phyloP scores from a whole-genome alignment of 768 basidiomycete species.

The Rhodotorula babjevae region DNA sequence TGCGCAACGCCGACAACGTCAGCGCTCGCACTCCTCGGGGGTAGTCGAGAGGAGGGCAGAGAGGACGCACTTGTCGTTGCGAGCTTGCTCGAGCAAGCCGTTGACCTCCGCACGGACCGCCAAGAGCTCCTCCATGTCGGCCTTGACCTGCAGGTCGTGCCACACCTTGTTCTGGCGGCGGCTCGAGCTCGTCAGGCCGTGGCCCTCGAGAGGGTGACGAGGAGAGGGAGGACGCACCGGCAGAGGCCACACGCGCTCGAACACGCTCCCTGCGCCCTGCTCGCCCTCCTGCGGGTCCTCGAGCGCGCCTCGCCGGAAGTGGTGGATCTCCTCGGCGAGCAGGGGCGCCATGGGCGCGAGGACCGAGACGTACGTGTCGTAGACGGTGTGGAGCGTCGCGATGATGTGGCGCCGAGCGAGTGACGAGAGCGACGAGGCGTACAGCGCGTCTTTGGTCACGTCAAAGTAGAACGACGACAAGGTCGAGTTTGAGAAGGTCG shows the following conservation, averaged over 20 bases:
- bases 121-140: conserved; percentile 64
- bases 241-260: conserved; percentile 60
- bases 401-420: conserved; percentile 61
- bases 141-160: conserved; percentile 57
- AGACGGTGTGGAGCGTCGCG: conserved; percentile 63
- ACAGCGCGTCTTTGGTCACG: conserved; percentile 80
- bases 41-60: not conserved
- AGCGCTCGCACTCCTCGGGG: too few species aligned
- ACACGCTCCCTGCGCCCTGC: conserved; percentile 57
- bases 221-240: conserved; percentile 54
- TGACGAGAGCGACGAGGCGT: conserved; percentile 60
- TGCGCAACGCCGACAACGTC: too few species aligned
- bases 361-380: conserved; percentile 55
- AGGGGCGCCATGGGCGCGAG: conserved; percentile 85
- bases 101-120: conserved; percentile 61
- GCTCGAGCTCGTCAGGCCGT: not conserved
- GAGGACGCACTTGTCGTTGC: conserved; percentile 62
- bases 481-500: conserved; percentile 72
- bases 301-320: conserved; percentile 34
- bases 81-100: conserved; percentile 67
- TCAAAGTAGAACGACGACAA: conserved; percentile 90
- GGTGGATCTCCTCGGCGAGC: conserved; percentile 80
- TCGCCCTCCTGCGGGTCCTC: conserved; percentile 36
- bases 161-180: conserved; percentile 56
- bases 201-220: too few species aligned